Base-by-base conservation (phyloP, 805 yeast genomes). In the Ogataea corticis region DNA sequence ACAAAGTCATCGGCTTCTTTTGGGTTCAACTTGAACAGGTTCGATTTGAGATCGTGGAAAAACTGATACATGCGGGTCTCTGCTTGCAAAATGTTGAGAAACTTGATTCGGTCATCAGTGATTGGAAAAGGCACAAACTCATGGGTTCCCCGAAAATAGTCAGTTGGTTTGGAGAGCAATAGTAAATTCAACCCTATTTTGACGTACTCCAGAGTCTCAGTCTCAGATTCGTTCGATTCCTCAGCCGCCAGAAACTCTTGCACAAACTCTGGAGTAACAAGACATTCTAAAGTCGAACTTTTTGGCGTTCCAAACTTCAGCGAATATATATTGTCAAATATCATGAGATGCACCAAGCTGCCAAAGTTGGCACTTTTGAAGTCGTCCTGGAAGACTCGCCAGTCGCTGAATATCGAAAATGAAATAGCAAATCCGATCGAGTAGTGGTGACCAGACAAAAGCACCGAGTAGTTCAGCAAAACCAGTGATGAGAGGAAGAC, bases 391-490 rank as follows among this genome's bases (percentile, higher is more conserved):
- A 71, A 70, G 7, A 83, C 62, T 50, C 74, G 74, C 61, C 80
- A 75, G 54, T 82, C 88, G 58, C 79, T 79, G 56, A 82, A 77
- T 12, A 81, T 70, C 1, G 82, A 66, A 12, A 75, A 70, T 1
- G 84, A 69, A 45, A 75, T 67, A 3, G 80, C 72, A 23, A 85
- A 68, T 1, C 83, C 82, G 32, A 80, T 65, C 6, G 86, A 77
- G 55, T 77, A 80, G 29, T 74, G 71, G 42, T 77, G 79, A 0
- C 91, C 90, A 18, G 81, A 75, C 33, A 82, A 66, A 2, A 82
- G 65, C 9, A 82, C 71, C 9, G 80, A 65, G 55, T 81, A 85
- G 56, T 83, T 83, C 25, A 81, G 57, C 9, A 76, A 54, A 0
- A 69, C 63, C 43, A 77, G 61, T 0, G 76, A 63, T 2, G 69